Evolutionary conservation across 2,329 filamentous ascomycete genomes (phyloP).

Genomic region (Intubia oerlemansii): DNA sequence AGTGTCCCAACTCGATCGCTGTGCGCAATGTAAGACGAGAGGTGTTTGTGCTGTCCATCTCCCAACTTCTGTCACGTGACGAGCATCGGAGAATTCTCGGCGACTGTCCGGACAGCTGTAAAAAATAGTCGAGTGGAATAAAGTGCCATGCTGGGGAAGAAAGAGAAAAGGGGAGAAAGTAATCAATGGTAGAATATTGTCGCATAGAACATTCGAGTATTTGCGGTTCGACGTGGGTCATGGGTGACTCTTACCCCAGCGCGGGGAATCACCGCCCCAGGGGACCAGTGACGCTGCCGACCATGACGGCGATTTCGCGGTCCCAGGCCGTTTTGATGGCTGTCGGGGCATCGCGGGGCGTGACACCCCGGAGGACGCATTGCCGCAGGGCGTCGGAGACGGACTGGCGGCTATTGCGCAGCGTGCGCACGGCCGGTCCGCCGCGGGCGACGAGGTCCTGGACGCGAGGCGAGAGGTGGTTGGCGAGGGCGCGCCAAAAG

Average conservation of each 20-base stretch:
- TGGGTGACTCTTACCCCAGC: background rate
- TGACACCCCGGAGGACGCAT: constrained; percentile 64
- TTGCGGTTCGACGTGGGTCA: background rate
- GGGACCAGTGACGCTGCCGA: constrained; percentile 52
- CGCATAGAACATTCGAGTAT: too few species aligned
- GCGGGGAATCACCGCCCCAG: constrained; percentile 21
- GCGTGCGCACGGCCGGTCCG: constrained; percentile 61
- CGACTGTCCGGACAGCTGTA: background rate
- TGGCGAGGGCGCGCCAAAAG: constrained; percentile 82
- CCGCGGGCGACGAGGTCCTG: constrained; percentile 70
- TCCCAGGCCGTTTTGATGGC: constrained; percentile 69
- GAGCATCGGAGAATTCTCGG: background rate
- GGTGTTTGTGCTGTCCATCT: too few species aligned
- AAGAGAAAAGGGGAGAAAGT: too few species aligned
- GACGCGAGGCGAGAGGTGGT: constrained; percentile 52
- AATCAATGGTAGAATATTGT: too few species aligned
- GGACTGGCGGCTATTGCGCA: constrained; percentile 52
- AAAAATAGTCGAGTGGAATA: too few species aligned
- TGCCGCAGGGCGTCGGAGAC: constrained; percentile 62
- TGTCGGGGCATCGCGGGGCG: too few species aligned
- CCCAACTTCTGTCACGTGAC: too few species aligned
- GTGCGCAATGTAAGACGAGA: too few species aligned
- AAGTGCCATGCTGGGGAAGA: too few species aligned
- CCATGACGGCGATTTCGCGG: constrained; percentile 86
- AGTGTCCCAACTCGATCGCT: too few species aligned